Conservation (phyloP, 257 asterid genomes). For the Eucommia ulmoides region DNA sequence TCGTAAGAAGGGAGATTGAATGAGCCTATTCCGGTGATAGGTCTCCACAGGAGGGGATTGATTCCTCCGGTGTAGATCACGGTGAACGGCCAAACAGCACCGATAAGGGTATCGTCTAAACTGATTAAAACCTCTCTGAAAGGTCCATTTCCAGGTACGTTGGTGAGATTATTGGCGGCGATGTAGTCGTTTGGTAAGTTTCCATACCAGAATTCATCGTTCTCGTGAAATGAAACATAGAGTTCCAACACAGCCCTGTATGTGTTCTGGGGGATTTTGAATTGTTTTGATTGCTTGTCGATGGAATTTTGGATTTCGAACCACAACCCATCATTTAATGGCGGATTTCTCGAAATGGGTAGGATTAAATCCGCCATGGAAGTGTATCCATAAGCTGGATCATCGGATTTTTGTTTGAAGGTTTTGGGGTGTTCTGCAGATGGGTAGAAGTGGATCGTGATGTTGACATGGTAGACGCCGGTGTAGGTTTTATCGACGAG, state of each 20-base stretch:
- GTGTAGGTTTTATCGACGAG: constrained; percentile 6
- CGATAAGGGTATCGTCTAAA: neutral
- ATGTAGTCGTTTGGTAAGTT: constrained; percentile 11
- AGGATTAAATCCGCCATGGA: neutral
- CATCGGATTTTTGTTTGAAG: too few species aligned
- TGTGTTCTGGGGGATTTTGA: constrained; percentile 13
- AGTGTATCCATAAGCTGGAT: neutral
- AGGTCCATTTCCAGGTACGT: constrained; percentile 6
- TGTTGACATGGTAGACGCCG: neutral
- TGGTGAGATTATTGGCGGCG: constrained; percentile 3
- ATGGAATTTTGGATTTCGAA: constrained; percentile 4
- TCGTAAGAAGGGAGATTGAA: constrained; percentile 11
- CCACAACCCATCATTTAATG: constrained; percentile 9
- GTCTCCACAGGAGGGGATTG: constrained; percentile 13
- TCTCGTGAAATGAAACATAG: constrained; percentile 16
- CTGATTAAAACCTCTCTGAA: constrained; percentile 8
- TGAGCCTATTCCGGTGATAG: constrained; percentile 7
- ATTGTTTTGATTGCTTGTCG: constrained; percentile 2
- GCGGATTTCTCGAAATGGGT: neutral
- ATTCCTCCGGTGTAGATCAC: constrained; percentile 13
- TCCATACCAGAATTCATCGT: constrained; percentile 17
- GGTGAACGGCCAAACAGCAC: constrained; percentile 11
- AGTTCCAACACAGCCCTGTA: constrained; percentile 18
- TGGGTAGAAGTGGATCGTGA: neutral
- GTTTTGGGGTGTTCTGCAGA: too few species aligned